These are phyloP conservation scores for Hyaloperonospora brassicae DNA, from an alignment of 352 stramenopile genomes.

Conservation along the genomic window DNA sequence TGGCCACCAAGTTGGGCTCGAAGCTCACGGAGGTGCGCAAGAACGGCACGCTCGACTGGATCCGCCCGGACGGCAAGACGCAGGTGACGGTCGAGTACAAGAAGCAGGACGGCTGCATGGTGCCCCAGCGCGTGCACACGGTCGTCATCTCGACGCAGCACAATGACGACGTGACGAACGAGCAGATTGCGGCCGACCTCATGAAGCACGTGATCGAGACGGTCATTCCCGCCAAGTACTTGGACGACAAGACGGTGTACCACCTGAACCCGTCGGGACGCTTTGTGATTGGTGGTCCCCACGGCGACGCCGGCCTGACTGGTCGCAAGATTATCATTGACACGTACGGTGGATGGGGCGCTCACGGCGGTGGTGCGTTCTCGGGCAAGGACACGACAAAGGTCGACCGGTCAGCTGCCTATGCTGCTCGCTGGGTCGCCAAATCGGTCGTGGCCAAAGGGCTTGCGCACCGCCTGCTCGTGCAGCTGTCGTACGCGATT, in stretches of 20 bases:
- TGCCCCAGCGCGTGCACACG: slow-evolving; percentile 96
- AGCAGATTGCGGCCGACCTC: slow-evolving; percentile 96
- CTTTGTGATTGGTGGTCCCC: slow-evolving; percentile 98
- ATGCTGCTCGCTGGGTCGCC: slow-evolving; percentile 97
- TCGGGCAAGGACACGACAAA: slow-evolving; percentile 99
- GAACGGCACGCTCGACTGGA: slow-evolving; percentile 97
- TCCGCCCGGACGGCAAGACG: slow-evolving; percentile 98
- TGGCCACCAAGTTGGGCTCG: slow-evolving; percentile 94
- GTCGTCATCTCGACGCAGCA: slow-evolving; percentile 99
- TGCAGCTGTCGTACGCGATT: slow-evolving; percentile 99
- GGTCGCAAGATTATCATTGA: slow-evolving; percentile 99
- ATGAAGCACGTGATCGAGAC: slow-evolving; percentile 99
- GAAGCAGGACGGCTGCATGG: slow-evolving; percentile 89
- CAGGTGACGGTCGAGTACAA: slow-evolving; percentile 99
- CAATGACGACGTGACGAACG: slow-evolving; percentile 96
- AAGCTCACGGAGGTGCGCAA: slow-evolving; percentile 98
- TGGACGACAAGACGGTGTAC: slow-evolving; percentile 99
- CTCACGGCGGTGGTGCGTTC: slow-evolving; percentile 97
- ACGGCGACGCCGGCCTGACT: slow-evolving; percentile 97
- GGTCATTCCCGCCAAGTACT: slow-evolving; percentile 97
- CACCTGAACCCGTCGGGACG: slow-evolving; percentile 98
- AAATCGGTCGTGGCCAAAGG: slow-evolving; percentile 96
- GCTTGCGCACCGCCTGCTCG: slow-evolving; percentile 90
- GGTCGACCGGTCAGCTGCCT: slow-evolving; percentile 97
- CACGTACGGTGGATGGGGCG: slow-evolving; percentile 98